Percentiles rank a stretch among this genome's conserved stretches.
Evolutionary conservation across 2,329 filamentous ascomycete genomes (phyloP).

Genomic region (Catunica adiposa): DNA sequence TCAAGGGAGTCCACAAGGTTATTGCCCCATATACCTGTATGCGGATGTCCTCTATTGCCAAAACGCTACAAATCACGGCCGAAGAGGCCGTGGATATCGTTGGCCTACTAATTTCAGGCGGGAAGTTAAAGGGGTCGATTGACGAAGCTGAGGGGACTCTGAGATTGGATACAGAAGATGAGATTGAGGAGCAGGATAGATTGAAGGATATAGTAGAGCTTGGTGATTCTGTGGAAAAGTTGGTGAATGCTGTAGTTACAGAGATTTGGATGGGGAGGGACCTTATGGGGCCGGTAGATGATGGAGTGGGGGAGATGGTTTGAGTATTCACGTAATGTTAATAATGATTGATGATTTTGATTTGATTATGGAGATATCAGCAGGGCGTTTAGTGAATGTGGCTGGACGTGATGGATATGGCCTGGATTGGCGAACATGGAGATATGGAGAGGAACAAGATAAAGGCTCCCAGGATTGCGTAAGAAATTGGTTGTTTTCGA

Average conservation of each 20-base stretch:
- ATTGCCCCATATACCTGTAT: slow-evolving; percentile 92
- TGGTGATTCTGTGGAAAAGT: not conserved
- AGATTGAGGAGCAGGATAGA: slow-evolving; percentile 23
- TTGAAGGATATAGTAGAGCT: not conserved
- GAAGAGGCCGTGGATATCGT: slow-evolving; percentile 87
- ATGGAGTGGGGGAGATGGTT: not conserved
- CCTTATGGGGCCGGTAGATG: not conserved
- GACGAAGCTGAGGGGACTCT: slow-evolving; percentile 77
- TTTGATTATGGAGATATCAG: too few relatives aligned
- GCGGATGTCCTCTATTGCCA: slow-evolving; percentile 72
- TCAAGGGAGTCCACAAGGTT: slow-evolving; percentile 82
- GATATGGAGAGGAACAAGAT: too few relatives aligned
- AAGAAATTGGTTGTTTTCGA: too few relatives aligned
- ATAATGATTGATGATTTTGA: too few relatives aligned
- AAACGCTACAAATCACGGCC: slow-evolving; percentile 70
- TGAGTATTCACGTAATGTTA: not conserved
- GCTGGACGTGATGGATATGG: too few relatives aligned
- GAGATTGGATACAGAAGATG: slow-evolving; percentile 57
- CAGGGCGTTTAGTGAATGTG: too few relatives aligned
- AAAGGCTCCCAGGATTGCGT: not conserved
- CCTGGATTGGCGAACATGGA: too few relatives aligned
- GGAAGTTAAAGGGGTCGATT: slow-evolving; percentile 72
- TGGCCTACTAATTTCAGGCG: slow-evolving; percentile 84
- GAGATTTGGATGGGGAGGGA: not conserved
- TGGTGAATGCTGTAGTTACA: not conserved